Base-by-base conservation (phyloP, 2,329 filamentous ascomycete genomes). In the Colletotrichum sojae region DNA sequence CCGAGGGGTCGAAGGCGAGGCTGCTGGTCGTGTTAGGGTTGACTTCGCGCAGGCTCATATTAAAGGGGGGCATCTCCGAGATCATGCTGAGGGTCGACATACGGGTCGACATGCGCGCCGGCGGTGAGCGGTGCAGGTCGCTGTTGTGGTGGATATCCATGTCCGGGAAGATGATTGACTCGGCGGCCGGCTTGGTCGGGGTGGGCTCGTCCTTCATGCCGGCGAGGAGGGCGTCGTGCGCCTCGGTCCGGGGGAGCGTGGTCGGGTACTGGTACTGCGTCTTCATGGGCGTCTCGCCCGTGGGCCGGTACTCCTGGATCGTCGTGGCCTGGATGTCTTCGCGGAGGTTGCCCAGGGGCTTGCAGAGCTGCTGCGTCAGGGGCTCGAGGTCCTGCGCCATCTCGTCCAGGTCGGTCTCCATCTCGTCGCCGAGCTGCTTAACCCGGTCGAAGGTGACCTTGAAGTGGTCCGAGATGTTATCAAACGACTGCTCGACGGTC, bases 241-340 rank as follows among this genome's bases (percentile, higher is more conserved):
- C 72, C 27, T 81, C 80, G 0, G 96, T 98, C 27, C 91, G 90
- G 4, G 96, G 96, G 1, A 99, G 85, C 2, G 87, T 84, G 1
- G 88, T 92, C 0, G 94, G 93, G 76, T 94, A 97, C n/a, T 89
- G 85, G 80, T 98, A 99, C 60, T 90, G 85, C 36, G 86, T 83
- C 81, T 95, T 96, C 76, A 92, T 89, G 0, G 96, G 96, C 1
- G 96, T 98, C 54, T 92, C 86, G 59, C 96, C 95, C 0, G 96
- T 98, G 0, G 93, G 89, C 45, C 89, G 84, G 78, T 98, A 98
- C 77, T 98, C 94, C 61, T 90, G 86, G 60, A 98, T 85, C 5
- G 84, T 80, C 1, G 91, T 90, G 54, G 80, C 82, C 16, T 86
- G 82, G 54, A 97, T 89, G n/a, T 89, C 87, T 18, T 90, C 85